phyloP scores from a whole-genome alignment of 192 early-diverging fungal species.

The Neocallimastix lanati region DNA sequence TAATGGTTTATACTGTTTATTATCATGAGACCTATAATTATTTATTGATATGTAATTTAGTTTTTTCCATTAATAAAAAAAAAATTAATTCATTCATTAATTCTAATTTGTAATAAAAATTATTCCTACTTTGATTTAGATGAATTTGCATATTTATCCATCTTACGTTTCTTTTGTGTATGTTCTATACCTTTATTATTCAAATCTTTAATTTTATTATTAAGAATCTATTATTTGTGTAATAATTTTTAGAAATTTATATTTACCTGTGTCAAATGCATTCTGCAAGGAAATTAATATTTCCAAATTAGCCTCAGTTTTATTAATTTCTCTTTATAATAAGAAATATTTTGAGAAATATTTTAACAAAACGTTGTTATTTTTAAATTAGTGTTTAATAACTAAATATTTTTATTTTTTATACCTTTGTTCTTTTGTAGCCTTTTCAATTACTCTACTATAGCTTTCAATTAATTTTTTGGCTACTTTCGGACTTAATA shows the following conservation, averaged over 20 bases:
- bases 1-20: background rate
- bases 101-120: too few relatives aligned
- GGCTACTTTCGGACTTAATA: slow-evolving; percentile 8
- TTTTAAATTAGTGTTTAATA: too few relatives aligned
- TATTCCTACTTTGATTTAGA: slow-evolving; percentile 2
- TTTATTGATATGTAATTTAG: too few relatives aligned
- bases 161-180: slow-evolving; percentile 6
- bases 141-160: slow-evolving; percentile 4
- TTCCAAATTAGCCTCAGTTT: background rate
- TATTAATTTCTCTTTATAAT: background rate
- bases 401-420: too few relatives aligned
- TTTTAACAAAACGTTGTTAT: too few relatives aligned
- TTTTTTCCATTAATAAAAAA: too few relatives aligned
- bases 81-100: too few relatives aligned
- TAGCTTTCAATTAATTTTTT: slow-evolving; percentile 8
- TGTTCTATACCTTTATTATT: slow-evolving; percentile 1
- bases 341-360: too few relatives aligned
- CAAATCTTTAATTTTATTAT: background rate
- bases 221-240: too few relatives aligned
- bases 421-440: slow-evolving; percentile 7
- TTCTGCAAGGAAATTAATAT: background rate
- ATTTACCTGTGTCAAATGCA: background rate
- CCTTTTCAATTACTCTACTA: background rate
- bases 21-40: background rate
- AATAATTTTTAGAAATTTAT: too few relatives aligned